phyloP scores from a whole-genome alignment of 2,329 filamentous ascomycete species.

The Aureobasidium sp. region DNA sequence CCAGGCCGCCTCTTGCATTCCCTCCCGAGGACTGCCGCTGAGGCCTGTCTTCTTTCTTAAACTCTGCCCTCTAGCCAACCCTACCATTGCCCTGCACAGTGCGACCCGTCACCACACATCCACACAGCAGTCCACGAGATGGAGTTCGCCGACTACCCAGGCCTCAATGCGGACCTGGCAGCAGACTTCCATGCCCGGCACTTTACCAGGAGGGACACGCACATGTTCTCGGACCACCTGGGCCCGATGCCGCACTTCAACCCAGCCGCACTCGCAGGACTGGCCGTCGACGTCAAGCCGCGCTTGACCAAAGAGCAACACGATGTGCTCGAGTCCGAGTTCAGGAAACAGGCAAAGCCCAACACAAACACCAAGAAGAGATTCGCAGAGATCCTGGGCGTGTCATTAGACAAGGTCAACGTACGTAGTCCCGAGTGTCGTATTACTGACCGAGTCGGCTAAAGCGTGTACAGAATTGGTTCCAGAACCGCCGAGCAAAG shows the following conservation, averaged over 20 bases:
- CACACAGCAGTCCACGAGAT: constrained; percentile 11
- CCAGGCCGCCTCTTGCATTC: not conserved
- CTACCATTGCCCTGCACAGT: not conserved
- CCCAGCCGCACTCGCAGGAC: constrained; percentile 24
- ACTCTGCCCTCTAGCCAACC: constrained; percentile 4
- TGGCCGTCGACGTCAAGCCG: constrained; percentile 40
- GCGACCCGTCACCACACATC: not conserved
- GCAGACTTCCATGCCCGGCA: constrained; percentile 19
- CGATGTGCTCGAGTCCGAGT: constrained; percentile 45
- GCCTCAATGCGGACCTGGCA: constrained; percentile 19
- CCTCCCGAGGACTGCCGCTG: constrained; percentile 8
- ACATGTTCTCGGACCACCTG: constrained; percentile 10
- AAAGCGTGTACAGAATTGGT: constrained; percentile 41
- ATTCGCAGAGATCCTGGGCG: constrained; percentile 41
- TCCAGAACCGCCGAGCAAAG: constrained; percentile 47
- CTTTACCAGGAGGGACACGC: constrained; percentile 17
- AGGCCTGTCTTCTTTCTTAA: constrained; percentile 11
- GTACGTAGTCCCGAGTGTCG: constrained; percentile 30
- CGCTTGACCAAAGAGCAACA: constrained; percentile 48
- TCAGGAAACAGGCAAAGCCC: constrained; percentile 43
- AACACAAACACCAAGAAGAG: constrained; percentile 45
- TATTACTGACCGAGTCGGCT: not conserved
- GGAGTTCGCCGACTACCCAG: constrained; percentile 20
- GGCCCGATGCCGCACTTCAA: constrained; percentile 17
- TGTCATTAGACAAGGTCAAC: constrained; percentile 48